Percentiles rank a stretch among this genome's conserved stretches.
Conservation (phyloP, 768 basidiomycete species). For the Russula sp. region DNA sequence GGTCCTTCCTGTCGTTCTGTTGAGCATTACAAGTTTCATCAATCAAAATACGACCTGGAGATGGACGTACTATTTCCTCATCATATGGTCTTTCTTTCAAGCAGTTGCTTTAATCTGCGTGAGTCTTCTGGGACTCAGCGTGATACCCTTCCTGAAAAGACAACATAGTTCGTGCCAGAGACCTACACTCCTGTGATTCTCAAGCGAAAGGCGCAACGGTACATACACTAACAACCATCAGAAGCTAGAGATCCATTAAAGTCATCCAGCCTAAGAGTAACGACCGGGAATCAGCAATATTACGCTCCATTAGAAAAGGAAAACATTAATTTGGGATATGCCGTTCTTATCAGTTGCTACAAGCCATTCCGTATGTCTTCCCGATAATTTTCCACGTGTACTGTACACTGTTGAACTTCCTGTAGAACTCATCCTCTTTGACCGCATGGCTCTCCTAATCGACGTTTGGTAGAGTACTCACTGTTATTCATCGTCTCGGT, state of each 20-base stretch:
- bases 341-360: constrained; percentile 56
- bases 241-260: background rate
- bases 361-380: constrained; percentile 61
- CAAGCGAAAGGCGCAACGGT: constrained; percentile 55
- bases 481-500: background rate
- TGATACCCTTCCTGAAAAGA: background rate
- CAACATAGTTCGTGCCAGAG: constrained; percentile 59
- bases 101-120: constrained; percentile 47
- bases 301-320: constrained; percentile 55
- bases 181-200: constrained; percentile 60
- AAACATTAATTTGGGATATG: constrained; percentile 38
- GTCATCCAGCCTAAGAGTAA: constrained; percentile 43
- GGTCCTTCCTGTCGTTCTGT: background rate
- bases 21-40: constrained; percentile 4
- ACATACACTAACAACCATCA: background rate
- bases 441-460: constrained; percentile 70
- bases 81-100: constrained; percentile 67
- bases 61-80: constrained; percentile 69
- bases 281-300: constrained; percentile 47
- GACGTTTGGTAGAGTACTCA: constrained; percentile 52
- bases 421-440: constrained; percentile 55
- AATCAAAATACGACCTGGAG: constrained; percentile 54
- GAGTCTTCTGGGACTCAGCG: constrained; percentile 22
- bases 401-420: background rate
- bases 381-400: background rate